Base-by-base conservation (phyloP, 306 rosid species). In the Abrus precatorius region DNA sequence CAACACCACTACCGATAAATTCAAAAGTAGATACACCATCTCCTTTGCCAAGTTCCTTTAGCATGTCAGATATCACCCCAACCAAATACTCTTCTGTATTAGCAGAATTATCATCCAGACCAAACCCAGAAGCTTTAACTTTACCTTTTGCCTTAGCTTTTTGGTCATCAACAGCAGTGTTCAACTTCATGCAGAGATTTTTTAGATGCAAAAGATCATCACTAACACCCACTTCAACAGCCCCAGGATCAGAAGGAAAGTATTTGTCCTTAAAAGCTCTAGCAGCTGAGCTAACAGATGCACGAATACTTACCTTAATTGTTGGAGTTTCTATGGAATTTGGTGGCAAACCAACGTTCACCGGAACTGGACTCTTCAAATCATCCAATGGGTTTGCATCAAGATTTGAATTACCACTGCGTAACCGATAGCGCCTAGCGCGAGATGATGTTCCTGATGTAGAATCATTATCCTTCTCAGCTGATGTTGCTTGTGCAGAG, bases 1-100 rank as follows among this genome's bases (percentile, higher is more conserved):
- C 89, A 72, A 88, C 98, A 76, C 98, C 98, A 83, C 98, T 94
- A 60, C 98, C 98, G 29, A 92, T 89, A 78, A 94, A 94, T 87
- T 94, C 98, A 90, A 94, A 94, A 67, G 98, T 94, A 68, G 98
- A 92, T 11, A 94, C 98, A 84, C 98, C 97, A 12, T 90, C 94
- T 85, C 97, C 97, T 87, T 94, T 94, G 69, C 94, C 81, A 77
- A 94, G 93, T 80, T 94, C 98, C 53, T 76, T 84, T 47, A 94
- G 90, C 92, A 94, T 87, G 83, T 92, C 97, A 79, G 92, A 88
- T 56, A 94, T 76, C 56, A 92, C 87, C 49, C 86, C 93, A 85
- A 82, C 84, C 82, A 92, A 82, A 80, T 68, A 90, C 57, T 90
- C 96, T 73, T 92, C 98, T 61, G 72, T 89, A 74, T 72, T 84